A percentile compares a stretch with the other conserved stretches of the same genome.
Conservation (phyloP, 1,139 yeast species). For the Suhomyces terraborum region DNA sequence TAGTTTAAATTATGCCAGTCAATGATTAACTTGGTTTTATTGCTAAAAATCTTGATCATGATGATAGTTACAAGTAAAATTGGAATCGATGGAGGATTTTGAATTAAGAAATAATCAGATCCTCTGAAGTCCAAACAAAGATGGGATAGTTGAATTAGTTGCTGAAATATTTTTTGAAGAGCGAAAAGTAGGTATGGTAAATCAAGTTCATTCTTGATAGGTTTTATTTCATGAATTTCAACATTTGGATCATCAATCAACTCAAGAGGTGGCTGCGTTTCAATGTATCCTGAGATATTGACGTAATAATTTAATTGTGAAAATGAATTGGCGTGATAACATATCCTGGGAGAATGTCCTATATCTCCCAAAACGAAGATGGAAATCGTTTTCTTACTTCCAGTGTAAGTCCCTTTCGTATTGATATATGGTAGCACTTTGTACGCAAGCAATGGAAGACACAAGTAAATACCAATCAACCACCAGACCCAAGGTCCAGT, state of each 20-base stretch:
- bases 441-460: slow-evolving; percentile 41
- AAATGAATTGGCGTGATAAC: slow-evolving; percentile 84
- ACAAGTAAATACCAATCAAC: slow-evolving; percentile 36
- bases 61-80: slow-evolving; percentile 63
- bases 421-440: slow-evolving; percentile 34
- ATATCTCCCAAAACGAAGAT: slow-evolving; percentile 89
- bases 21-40: slow-evolving; percentile 65
- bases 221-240: slow-evolving; percentile 52
- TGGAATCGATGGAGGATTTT: slow-evolving; percentile 95
- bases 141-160: slow-evolving; percentile 47
- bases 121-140: slow-evolving; percentile 60
- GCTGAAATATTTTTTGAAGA: slow-evolving; percentile 57
- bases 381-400: slow-evolving; percentile 54
- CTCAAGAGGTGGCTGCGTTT: slow-evolving; percentile 54
- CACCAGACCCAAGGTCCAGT: slow-evolving; percentile 45
- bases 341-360: slow-evolving; percentile 95
- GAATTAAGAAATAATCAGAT: slow-evolving; percentile 70
- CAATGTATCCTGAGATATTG: slow-evolving; percentile 82
- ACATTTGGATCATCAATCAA: slow-evolving; percentile 54
- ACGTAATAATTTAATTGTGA: slow-evolving; percentile 72
- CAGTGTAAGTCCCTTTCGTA: slow-evolving; percentile 21
- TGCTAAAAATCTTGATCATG: slow-evolving; percentile 54
- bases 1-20: slow-evolving; percentile 98
- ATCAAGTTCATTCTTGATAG: slow-evolving; percentile 41
- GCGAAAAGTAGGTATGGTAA: slow-evolving; percentile 65